phyloP scores from a whole-genome alignment of 345 rosid species.

The Gossypium anomalum region DNA sequence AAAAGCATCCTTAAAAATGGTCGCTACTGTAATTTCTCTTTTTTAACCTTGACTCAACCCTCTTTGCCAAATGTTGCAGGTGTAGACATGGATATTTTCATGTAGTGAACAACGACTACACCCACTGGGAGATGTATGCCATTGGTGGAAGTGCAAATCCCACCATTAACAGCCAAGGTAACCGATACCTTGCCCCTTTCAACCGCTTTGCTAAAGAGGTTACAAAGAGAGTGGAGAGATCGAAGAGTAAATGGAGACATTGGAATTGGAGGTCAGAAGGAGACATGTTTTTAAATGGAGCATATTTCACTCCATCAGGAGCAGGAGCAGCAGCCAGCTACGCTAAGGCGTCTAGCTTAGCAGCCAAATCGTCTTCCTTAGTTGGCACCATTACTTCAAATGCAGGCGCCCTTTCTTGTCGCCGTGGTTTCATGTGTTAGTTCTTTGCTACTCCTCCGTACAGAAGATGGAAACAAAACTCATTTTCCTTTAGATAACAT shows the following conservation, averaged over 20 bases:
- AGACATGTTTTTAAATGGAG: constrained; percentile 54
- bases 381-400: constrained; percentile 45
- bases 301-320: constrained; percentile 56
- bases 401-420: constrained; percentile 53
- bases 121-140: constrained; percentile 99
- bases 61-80: constrained; percentile 32
- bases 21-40: not conserved
- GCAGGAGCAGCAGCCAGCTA: constrained; percentile 43
- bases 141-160: constrained; percentile 98
- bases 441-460: not conserved
- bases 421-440: constrained; percentile 50
- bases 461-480: constrained; percentile 2
- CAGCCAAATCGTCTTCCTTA: constrained; percentile 53
- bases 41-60: not conserved
- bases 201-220: constrained; percentile 72
- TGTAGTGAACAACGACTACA: constrained; percentile 97
- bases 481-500: not conserved
- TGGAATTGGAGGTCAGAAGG: constrained; percentile 77
- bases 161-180: constrained; percentile 96
- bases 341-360: constrained; percentile 70
- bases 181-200: constrained; percentile 82
- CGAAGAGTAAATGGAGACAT: constrained; percentile 31
- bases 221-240: constrained; percentile 49
- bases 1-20: not conserved
- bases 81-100: constrained; percentile 98